Evolutionary conservation across 2,329 filamentous ascomycete genomes (phyloP), one percentile per base, ranked within the genome.

Genomic region (Paecilomyces formosus): DNA sequence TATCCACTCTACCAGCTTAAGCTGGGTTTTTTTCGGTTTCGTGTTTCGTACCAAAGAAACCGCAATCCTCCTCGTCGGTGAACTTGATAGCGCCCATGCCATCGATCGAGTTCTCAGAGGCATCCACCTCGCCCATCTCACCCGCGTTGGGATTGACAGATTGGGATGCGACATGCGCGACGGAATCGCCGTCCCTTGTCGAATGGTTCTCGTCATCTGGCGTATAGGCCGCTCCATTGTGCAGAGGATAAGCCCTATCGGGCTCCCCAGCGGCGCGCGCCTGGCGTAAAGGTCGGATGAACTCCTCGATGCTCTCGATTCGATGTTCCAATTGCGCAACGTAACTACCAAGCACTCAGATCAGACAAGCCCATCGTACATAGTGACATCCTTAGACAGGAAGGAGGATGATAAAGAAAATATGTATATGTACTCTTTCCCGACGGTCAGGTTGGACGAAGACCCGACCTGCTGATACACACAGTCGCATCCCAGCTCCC

Each of bases 21-120:
- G 13, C 15, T 49, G 50, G 30, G 6, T 26, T 8, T 18, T 5
- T 12, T 9, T 3, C 18, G 7, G 9, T 45, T 3, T 21, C 13
- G 55, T 35, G n/a, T 31, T 6, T 52, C 15, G 13, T 65, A 68
- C 70, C 71, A 61, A 73, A 73, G 62, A 68, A 72, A 1, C 69
- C 71, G 56, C 64, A 68, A 53, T 73, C 68, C 21, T 72, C 69
- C 52, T 73, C 70, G 58, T 72, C 61, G 2, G 63, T 60, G 13
- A 72, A 63, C 15, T 67, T 65, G 24, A 72, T 59, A 2, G 68
- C 70, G 0, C 70, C 71, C 64, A 74, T 69, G 7, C 67, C 72
- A 49, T 68, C 65, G 13, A 69, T 62, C 8, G 62, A 56, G 54
- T 71, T 58, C 28, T 64, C 58, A 3, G 49, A 55, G n/a, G 30